Percentiles rank a stretch among this genome's conserved stretches.
Evolutionary conservation across 2,329 filamentous ascomycete species (phyloP).

Genomic region (Cladosporium halotolerans): DNA sequence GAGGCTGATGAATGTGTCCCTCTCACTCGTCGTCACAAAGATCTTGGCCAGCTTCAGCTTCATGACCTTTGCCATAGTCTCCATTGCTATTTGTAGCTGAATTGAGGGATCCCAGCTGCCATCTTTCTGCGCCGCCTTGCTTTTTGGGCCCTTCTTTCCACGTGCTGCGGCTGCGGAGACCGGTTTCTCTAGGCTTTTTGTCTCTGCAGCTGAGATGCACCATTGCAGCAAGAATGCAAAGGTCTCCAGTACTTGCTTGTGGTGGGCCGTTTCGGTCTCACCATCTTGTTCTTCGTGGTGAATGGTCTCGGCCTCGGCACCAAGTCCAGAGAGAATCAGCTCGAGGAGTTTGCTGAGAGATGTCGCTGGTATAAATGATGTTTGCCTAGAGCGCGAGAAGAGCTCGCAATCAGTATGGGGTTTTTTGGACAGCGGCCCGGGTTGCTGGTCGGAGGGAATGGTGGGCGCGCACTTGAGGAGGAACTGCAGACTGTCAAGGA

Average conservation of each 20-base stretch:
- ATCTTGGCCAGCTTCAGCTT: conserved; percentile 88
- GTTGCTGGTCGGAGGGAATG: conserved; percentile 34
- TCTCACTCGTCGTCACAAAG: conserved; percentile 91
- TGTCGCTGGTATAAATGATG: conserved; percentile 69
- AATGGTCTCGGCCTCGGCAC: conserved; percentile 73
- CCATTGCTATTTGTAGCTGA: conserved; percentile 81
- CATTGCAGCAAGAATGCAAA: conserved; percentile 93
- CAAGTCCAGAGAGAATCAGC: conserved; percentile 71
- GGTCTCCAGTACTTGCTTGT: conserved; percentile 87
- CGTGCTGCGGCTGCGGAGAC: conserved; percentile 63
- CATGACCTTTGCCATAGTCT: conserved; percentile 92
- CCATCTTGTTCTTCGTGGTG: conserved; percentile 86
- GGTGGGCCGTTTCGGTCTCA: conserved; percentile 56
- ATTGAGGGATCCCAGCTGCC: conserved; percentile 80
- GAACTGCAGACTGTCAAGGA: conserved; percentile 92
- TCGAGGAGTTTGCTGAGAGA: conserved; percentile 83
- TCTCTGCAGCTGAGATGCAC: conserved; percentile 90
- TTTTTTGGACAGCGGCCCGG: conserved; percentile 23
- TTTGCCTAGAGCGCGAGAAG: conserved; percentile 66
- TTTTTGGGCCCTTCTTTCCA: conserved; percentile 68
- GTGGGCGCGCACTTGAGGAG: conserved; percentile 83
- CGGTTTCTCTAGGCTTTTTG: conserved; percentile 78
- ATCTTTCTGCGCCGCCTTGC: conserved; percentile 60
- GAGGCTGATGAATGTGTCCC: conserved; percentile 87
- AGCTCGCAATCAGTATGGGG: conserved; percentile 52